Base-by-base conservation (phyloP, 176 grass and related monocot species). In the Lolium perenne region DNA sequence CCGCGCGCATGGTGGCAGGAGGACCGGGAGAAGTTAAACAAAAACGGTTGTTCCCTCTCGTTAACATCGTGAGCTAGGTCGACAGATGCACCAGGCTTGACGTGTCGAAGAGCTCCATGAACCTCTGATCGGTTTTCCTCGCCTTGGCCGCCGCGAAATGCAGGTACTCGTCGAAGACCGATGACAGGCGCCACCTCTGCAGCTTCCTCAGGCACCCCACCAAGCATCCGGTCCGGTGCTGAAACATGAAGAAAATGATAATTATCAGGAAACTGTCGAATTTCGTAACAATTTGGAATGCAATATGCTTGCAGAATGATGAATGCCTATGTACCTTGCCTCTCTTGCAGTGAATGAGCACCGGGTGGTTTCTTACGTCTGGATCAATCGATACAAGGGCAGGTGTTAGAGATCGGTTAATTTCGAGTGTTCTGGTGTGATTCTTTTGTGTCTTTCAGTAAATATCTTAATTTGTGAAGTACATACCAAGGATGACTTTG, bases 261-360 rank as follows among this genome's bases (percentile, higher is more conserved):
- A 7, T 73, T 7, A 2, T 16, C 22, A 15, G 7, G 6, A 74
- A 21, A 5, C 32, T 3, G 63, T 20, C 9, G 48, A 38, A 15
- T 38, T 35, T 40, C 4, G 1, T 61, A 56, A 18, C 6, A 20
- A 56, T 56, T 0, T 56, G 17, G 17, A 56, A 56, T 56, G 54
- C 0, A 29, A 29, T 1, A 20, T 71, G 21, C 29, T 4, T 41
- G 35, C 29, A 48, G 16, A 66, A 48, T 61, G 76, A 74, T 63
- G 32, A 22, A 32, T 5, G 29, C 77, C 71, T 51, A 50, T 12
- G 70, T 74, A 94, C 96, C 89, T 98, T 95, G 61, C 96, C 96
- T 88, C 96, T 91, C 75, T 85, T 98, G 84, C 96, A 98, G 69
- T 98, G 93, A 25, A 98, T 94, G 72, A 98, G 96, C 82, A 95